Conservation (phyloP, 306 rosid genomes). For the Medicago truncatula region DNA sequence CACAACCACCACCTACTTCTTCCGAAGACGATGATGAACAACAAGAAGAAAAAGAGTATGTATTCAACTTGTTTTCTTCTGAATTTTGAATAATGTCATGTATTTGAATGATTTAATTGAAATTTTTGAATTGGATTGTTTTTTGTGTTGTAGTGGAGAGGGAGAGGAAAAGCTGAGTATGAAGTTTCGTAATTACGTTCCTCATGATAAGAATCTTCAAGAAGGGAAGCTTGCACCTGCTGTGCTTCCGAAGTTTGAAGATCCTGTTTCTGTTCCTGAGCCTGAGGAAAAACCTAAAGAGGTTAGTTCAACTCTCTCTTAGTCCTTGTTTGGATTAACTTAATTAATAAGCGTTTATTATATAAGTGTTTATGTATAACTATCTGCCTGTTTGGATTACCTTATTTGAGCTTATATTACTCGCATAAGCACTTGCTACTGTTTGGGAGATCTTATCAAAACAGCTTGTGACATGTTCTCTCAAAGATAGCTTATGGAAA, state of each 20-base stretch:
- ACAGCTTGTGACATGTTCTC: too few relatives aligned
- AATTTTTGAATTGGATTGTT: background rate
- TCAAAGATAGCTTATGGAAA: too few relatives aligned
- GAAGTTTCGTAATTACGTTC: constrained; percentile 96
- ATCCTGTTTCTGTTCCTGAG: constrained; percentile 70
- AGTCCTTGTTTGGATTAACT: background rate
- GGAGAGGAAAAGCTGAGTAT: constrained; percentile 48
- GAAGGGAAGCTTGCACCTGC: constrained; percentile 89
- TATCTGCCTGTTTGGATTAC: too few relatives aligned
- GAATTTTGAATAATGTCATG: background rate
- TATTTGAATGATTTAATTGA: background rate
- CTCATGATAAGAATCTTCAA: constrained; percentile 87
- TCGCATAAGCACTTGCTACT: too few relatives aligned
- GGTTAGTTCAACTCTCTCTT: constrained; percentile 39
- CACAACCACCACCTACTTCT: background rate
- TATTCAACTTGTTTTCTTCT: background rate
- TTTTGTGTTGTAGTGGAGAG: constrained; percentile 38
- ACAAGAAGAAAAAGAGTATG: constrained; percentile 52
- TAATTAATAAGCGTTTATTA: background rate
- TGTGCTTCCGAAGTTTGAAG: constrained; percentile 86
- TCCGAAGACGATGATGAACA: background rate
- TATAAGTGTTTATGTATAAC: background rate
- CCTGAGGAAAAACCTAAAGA: constrained; percentile 55
- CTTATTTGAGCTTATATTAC: too few relatives aligned
- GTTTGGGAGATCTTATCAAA: too few relatives aligned